A percentile compares a stretch with the other conserved stretches of the same genome.
phyloP scores from a whole-genome alignment of 306 rosid genomes.

The Rubus idaeus region DNA sequence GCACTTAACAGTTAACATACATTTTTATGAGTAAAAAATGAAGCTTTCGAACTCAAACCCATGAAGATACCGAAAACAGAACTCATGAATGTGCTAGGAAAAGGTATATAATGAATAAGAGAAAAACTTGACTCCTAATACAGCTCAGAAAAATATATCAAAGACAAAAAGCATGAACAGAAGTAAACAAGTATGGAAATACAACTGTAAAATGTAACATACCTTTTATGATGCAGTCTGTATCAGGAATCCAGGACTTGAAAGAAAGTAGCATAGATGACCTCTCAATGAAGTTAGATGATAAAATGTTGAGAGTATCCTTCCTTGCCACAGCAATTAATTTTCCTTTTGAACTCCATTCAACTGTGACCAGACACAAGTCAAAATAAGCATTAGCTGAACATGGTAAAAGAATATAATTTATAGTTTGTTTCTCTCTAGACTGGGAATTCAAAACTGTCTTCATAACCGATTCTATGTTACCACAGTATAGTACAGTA shows the following conservation, averaged over 20 bases:
- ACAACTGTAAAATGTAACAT: background rate
- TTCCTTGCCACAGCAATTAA: slow-evolving; percentile 72
- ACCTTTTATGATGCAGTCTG: slow-evolving; percentile 55
- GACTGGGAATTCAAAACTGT: background rate
- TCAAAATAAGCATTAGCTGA: slow-evolving; percentile 20
- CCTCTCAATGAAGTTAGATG: slow-evolving; percentile 59
- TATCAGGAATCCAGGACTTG: slow-evolving; percentile 44
- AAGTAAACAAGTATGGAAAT: background rate
- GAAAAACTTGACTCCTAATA: background rate
- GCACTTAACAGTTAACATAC: no score
- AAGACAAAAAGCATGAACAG: background rate
- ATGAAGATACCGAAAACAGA: no score
- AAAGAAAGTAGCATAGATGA: slow-evolving; percentile 48
- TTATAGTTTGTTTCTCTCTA: background rate
- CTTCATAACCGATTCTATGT: background rate
- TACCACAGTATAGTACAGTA: background rate
- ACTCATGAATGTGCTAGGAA: no score
- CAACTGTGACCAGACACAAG: slow-evolving; percentile 49
- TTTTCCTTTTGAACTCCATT: slow-evolving; percentile 67
- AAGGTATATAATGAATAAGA: background rate
- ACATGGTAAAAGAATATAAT: background rate
- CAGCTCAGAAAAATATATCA: background rate
- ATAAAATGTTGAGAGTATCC: slow-evolving; percentile 60
- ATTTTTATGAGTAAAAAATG: no score
- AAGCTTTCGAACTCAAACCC: no score